These are phyloP conservation scores for Chaetothyriales sp. DNA, from an alignment of 2,329 filamentous ascomycete genomes.

Conservation along the genomic window DNA sequence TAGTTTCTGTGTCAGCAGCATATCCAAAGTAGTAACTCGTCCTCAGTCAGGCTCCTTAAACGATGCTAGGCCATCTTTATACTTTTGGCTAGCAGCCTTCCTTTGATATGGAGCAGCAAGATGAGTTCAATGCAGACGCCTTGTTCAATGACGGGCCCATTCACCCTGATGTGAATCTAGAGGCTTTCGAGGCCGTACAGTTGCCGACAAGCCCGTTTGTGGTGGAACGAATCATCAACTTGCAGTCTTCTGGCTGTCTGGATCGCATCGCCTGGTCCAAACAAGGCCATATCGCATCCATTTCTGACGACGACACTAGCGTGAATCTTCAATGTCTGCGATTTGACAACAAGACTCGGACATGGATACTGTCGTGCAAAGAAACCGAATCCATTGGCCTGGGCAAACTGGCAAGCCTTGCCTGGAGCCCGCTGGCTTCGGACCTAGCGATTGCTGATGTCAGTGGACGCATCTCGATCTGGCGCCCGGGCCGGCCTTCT, in stretches of 20 bases:
- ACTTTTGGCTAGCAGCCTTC: background rate
- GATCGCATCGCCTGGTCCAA: slow-evolving; percentile 14
- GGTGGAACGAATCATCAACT: slow-evolving; percentile 8
- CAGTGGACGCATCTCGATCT: slow-evolving; percentile 61
- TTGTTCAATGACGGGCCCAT: slow-evolving; percentile 11
- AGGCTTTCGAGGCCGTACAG: slow-evolving; percentile 7
- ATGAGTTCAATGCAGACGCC: slow-evolving; percentile 4
- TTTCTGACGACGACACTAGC: slow-evolving; percentile 12
- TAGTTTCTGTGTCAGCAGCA: too few species aligned
- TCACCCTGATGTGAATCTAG: slow-evolving; percentile 7
- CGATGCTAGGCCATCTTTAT: background rate
- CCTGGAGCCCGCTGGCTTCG: slow-evolving; percentile 62
- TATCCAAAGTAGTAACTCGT: background rate
- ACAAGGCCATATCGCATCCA: slow-evolving; percentile 15
- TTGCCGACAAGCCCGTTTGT: slow-evolving; percentile 8
- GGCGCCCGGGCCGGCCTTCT: slow-evolving; percentile 51
- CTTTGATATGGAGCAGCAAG: background rate
- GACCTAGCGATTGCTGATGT: slow-evolving; percentile 77
- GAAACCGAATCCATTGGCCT: slow-evolving; percentile 10
- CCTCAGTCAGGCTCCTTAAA: background rate
- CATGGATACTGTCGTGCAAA: slow-evolving; percentile 9
- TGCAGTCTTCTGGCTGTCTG: slow-evolving; percentile 11
- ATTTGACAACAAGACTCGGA: slow-evolving; percentile 6
- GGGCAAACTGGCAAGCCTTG: slow-evolving; percentile 49
- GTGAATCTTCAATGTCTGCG: slow-evolving; percentile 12